These are phyloP conservation scores for Hordeum pubiflorum DNA, from an alignment of 202 grass and related monocot species.

Conservation along the genomic window DNA sequence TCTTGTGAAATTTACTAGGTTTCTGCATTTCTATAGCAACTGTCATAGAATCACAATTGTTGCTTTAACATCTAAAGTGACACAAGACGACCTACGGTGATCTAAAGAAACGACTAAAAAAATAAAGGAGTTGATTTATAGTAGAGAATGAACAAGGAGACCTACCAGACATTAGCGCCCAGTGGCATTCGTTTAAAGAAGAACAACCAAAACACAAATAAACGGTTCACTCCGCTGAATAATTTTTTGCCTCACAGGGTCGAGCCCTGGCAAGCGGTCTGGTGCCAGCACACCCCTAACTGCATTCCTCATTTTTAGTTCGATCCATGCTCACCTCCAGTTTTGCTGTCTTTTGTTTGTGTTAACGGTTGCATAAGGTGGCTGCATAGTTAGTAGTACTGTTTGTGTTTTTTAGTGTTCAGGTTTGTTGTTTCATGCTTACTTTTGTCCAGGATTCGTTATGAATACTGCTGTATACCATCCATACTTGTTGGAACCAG, in stretches of 20 bases:
- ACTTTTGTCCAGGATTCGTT: neutral
- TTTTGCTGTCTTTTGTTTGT: neutral
- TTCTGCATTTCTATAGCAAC: neutral
- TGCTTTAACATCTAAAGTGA: neutral
- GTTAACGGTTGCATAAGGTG: neutral
- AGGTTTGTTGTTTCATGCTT: neutral
- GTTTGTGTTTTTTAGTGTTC: neutral
- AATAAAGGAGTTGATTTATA: neutral
- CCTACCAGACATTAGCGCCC: neutral
- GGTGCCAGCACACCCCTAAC: neutral
- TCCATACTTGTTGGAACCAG: neutral
- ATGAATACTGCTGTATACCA: neutral
- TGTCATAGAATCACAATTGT: neutral
- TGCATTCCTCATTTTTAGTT: neutral
- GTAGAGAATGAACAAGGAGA: neutral
- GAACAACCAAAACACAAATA: neutral
- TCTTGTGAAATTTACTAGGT: neutral
- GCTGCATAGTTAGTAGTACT: neutral
- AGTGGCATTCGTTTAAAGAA: neutral
- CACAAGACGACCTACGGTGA: neutral
- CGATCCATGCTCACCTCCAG: neutral
- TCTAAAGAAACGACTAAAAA: constrained; percentile 15
- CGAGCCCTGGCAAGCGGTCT: neutral
- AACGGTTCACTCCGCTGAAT: neutral
- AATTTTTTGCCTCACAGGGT: neutral